Percentiles rank a stretch among this genome's conserved stretches.
These are phyloP conservation scores for Elongisporangium prolatum DNA, from an alignment of 352 stramenopile genomes.

Conservation along the genomic window DNA sequence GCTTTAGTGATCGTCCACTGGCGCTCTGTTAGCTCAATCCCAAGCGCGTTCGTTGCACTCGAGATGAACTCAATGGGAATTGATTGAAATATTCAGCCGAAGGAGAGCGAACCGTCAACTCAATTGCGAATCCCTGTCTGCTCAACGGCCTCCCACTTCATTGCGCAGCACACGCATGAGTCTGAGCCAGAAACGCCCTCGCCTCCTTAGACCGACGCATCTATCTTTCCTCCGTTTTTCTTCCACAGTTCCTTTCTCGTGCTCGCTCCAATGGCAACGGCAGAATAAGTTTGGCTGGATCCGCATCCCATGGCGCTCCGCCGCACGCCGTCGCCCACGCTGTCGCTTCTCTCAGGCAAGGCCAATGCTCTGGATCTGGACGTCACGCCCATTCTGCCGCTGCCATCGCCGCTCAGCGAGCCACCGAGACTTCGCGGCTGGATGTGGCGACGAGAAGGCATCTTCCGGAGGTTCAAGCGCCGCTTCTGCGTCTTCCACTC, in stretches of 20 bases:
- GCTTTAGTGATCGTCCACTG: too few relatives aligned
- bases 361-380: neutral
- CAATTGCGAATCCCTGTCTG: neutral
- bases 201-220: neutral
- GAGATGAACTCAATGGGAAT: neutral
- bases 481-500: slow-evolving; percentile 64
- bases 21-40: too few relatives aligned
- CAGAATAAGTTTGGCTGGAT: neutral
- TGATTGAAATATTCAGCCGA: neutral
- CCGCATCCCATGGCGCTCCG: neutral
- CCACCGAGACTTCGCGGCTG: slow-evolving; percentile 43
- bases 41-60: neutral
- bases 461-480: slow-evolving; percentile 33
- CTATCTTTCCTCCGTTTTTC: neutral
- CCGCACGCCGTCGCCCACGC: neutral
- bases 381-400: slow-evolving; percentile 7
- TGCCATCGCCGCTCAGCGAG: slow-evolving; percentile 28
- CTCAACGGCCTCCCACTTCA: neutral
- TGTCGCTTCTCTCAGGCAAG: neutral
- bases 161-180: neutral
- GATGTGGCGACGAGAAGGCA: slow-evolving; percentile 48
- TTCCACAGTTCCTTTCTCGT: neutral
- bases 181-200: neutral
- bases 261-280: neutral
- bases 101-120: neutral